Conservation (phyloP, 2,329 filamentous ascomycete species). For the Scortechinia acanthostroma region DNA sequence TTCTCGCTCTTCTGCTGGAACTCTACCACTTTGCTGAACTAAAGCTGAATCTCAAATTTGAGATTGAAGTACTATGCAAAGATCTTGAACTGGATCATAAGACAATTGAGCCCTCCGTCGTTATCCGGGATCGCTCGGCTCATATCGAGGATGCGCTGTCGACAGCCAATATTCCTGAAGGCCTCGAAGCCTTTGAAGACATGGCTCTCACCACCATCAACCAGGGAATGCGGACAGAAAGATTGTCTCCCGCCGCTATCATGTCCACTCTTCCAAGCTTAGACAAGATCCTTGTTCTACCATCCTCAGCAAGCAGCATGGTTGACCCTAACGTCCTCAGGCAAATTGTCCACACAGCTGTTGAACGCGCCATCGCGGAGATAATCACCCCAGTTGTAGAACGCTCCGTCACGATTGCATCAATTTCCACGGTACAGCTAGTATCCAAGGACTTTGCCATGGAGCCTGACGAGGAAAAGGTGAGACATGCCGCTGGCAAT, state of each 20-base stretch:
- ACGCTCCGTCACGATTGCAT: slow-evolving; percentile 92
- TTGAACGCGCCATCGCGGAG: slow-evolving; percentile 84
- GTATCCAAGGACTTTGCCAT: slow-evolving; percentile 94
- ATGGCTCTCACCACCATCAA: slow-evolving; percentile 71
- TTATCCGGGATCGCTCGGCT: slow-evolving; percentile 71
- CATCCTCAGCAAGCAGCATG: slow-evolving; percentile 74
- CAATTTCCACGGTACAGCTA: slow-evolving; percentile 91
- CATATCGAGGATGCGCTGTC: slow-evolving; percentile 50
- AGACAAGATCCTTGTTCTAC: slow-evolving; percentile 71
- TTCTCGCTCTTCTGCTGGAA: slow-evolving; percentile 82
- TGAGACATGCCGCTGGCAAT: slow-evolving; percentile 79
- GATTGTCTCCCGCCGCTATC: slow-evolving; percentile 72
- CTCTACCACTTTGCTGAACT: slow-evolving; percentile 88
- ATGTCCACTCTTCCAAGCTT: slow-evolving; percentile 79
- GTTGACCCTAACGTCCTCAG: slow-evolving; percentile 62
- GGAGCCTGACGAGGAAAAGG: slow-evolving; percentile 79
- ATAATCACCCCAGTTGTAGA: slow-evolving; percentile 98
- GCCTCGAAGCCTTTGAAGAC: slow-evolving; percentile 75
- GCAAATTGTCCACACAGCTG: slow-evolving; percentile 76
- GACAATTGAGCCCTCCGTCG: slow-evolving; percentile 76
- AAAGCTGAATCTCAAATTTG: slow-evolving; percentile 95
- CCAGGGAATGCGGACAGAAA: slow-evolving; percentile 59
- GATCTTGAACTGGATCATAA: slow-evolving; percentile 88
- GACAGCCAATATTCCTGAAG: slow-evolving; percentile 53
- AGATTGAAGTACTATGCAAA: slow-evolving; percentile 95